Evolutionary conservation across 768 basidiomycete species (phyloP).

Genomic region (Suillus brevipes): DNA sequence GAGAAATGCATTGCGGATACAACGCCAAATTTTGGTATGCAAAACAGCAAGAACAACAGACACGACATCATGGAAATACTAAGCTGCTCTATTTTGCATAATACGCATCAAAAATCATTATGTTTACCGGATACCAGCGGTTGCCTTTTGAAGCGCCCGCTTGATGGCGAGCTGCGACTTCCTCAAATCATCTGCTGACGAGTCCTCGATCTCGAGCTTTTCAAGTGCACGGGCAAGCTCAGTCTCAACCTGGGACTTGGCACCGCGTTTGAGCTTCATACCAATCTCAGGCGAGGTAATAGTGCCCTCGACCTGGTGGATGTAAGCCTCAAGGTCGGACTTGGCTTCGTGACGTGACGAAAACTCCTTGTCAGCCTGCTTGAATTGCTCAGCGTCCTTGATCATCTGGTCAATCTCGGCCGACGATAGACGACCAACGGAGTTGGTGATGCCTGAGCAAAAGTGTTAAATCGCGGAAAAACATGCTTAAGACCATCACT

Average conservation of each 20-base stretch:
- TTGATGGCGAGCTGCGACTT: conserved; percentile 95
- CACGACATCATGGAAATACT: conserved; percentile 20
- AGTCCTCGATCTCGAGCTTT: conserved; percentile 97
- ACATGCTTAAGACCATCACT: conserved; percentile 29
- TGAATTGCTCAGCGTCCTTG: conserved; percentile 98
- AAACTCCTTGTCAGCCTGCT: conserved; percentile 97
- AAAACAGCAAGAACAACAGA: conserved; percentile 16
- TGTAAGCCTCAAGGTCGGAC: conserved; percentile 95
- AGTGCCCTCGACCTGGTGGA: conserved; percentile 95
- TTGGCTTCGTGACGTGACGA: conserved; percentile 97
- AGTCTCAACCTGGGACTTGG: conserved; percentile 90
- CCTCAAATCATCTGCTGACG: conserved; percentile 89
- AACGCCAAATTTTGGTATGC: conserved; percentile 13
- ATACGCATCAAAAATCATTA: conserved; percentile 3
- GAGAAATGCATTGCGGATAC: conserved; percentile 3
- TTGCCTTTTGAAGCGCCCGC: conserved; percentile 97
- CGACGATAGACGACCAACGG: conserved; percentile 95
- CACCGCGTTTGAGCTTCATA: conserved; percentile 98
- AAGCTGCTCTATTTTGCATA: conserved; percentile 19
- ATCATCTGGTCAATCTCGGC: conserved; percentile 99
- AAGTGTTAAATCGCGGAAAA: conserved; percentile 13
- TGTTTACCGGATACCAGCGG: conserved; percentile 78
- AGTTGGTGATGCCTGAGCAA: conserved; percentile 88
- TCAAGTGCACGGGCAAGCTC: conserved; percentile 98
- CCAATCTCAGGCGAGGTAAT: conserved; percentile 96